Evolutionary conservation across 1,284 basidiomycete species (phyloP).

Genomic region (Moniliella sp.): DNA sequence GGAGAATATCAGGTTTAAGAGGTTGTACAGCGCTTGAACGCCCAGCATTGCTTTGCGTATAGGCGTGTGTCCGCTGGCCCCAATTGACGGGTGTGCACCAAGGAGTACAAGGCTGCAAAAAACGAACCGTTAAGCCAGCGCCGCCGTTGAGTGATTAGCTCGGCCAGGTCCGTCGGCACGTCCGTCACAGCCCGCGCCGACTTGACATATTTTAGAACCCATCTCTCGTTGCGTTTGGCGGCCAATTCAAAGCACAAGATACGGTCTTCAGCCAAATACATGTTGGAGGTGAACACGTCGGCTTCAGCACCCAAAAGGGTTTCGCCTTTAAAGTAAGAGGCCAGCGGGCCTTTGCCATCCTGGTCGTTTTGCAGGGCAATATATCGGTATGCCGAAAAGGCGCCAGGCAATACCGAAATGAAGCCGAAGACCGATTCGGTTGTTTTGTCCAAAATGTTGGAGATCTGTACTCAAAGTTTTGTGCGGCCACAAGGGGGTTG

Average conservation of each 20-base stretch:
- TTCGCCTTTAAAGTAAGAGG: conserved; percentile 69
- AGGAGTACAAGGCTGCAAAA: conserved; percentile 65
- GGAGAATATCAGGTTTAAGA: conserved; percentile 45
- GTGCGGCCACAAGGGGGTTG: conserved; percentile 52
- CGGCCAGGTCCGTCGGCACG: conserved; percentile 57
- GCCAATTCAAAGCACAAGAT: conserved; percentile 81
- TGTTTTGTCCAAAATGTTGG: conserved; percentile 80
- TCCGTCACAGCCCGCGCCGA: conserved; percentile 76
- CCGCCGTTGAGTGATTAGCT: conserved; percentile 56
- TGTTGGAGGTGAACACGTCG: conserved; percentile 51
- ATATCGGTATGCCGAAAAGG: conserved; percentile 77
- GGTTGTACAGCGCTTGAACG: conserved; percentile 39
- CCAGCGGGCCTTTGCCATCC: conserved; percentile 53
- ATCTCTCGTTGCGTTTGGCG: conserved; percentile 56
- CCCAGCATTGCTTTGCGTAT: conserved; percentile 62
- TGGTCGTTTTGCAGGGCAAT: conserved; percentile 46
- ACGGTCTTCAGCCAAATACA: conserved; percentile 75
- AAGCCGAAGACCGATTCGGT: conserved; percentile 78
- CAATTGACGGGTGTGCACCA: conserved; percentile 61
- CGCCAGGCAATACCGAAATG: conserved; percentile 62
- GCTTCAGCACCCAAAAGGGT: conserved; percentile 38
- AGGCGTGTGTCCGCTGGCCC: conserved; percentile 70
- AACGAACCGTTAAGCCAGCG: conserved; percentile 65
- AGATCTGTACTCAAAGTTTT: conserved; percentile 47
- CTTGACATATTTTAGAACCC: conserved; percentile 64